Base-by-base conservation (phyloP, 2,329 filamentous ascomycete species). In the Apiospora kogelbergensis region DNA sequence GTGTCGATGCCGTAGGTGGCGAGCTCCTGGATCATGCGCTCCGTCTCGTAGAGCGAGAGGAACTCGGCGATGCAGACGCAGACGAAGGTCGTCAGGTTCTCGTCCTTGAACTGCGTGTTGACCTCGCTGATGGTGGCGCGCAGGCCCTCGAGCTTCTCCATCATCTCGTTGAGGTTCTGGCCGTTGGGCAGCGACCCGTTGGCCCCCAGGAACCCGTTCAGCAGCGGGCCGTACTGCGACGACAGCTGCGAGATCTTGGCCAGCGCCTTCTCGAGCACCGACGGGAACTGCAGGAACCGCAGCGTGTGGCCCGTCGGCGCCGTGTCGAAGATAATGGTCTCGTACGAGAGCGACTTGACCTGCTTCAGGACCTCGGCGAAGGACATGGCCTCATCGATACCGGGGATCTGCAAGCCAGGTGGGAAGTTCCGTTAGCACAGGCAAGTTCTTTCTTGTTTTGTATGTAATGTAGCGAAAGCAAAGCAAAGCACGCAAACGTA, bases 321-420 rank as follows among this genome's bases (percentile, higher is more conserved):
- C 42, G 96, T 99, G 82, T 99, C 96, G 88, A 99, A 99, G 81
- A 99, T 93, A 84, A 99, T 98, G 77, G 95, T 94, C 81, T 98
- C 96, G 88, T 99, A 99, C 65, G 94, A 97, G 79, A 98, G 92
- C 48, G 94, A 97, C 84, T 98, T 98, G 84, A 99, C 96, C 83
- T 99, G 96, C 83, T 99, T 99, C 77, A 99, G 88, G 73, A 99
- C 96, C 84, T 99, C 96, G 80, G 96, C 96, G 79, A 99, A 99
- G 69, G 95, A 98, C 96, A 99, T 99, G 81, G 96, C 96, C 83
- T 99, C 96, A 80, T 99, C 96, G 72, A 99, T 97, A 83, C 96
- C 96, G 22, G 96, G 96, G 72, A 99, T 99, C 93, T 97, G 75
- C 15, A 15, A 68, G 24, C 7, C 7, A 33, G 33, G 33, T 33